A percentile compares a stretch with the other conserved stretches of the same genome.
Evolutionary conservation across 306 rosid genomes (phyloP).

Genomic region (Acacia crassicarpa): DNA sequence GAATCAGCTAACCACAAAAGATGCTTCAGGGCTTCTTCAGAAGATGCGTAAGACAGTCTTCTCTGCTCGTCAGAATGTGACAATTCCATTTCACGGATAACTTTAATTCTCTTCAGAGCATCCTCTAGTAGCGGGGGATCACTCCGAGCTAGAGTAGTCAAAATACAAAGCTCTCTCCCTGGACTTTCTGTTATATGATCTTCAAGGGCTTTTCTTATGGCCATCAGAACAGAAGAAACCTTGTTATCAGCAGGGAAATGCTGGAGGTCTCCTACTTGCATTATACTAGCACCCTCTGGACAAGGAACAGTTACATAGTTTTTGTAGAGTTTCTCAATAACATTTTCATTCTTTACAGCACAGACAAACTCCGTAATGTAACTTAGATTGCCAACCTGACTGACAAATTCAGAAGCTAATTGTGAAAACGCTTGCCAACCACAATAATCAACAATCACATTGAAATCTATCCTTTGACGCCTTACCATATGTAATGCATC

Average conservation of each 20-base stretch:
- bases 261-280: conserved; percentile 39
- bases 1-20: conserved; percentile 92
- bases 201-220: conserved; percentile 83
- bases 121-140: conserved; percentile 96
- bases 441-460: conserved; percentile 76
- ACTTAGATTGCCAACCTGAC: conserved; percentile 79
- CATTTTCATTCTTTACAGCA: conserved; percentile 79
- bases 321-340: conserved; percentile 67
- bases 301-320: conserved; percentile 43
- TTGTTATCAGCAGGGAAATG: conserved; percentile 52
- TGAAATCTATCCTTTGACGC: conserved; percentile 95
- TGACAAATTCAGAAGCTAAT: conserved; percentile 78
- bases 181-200: conserved; percentile 74
- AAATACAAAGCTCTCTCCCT: conserved; percentile 87
- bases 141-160: conserved; percentile 93
- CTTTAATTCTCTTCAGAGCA: conserved; percentile 85
- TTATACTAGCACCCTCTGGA: conserved; percentile 42
- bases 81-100: conserved; percentile 80
- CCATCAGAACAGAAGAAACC: conserved; percentile 75
- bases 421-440: conserved; percentile 79
- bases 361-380: conserved; percentile 94
- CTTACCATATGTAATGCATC: conserved; percentile 91
- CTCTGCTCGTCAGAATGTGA: conserved; percentile 59
- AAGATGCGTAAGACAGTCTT: conserved; percentile 65
- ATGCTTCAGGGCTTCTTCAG: conserved; percentile 96